phyloP scores from a whole-genome alignment of 495 filamentous ascomycete genomes.

The Chaetomidium leptoderma region DNA sequence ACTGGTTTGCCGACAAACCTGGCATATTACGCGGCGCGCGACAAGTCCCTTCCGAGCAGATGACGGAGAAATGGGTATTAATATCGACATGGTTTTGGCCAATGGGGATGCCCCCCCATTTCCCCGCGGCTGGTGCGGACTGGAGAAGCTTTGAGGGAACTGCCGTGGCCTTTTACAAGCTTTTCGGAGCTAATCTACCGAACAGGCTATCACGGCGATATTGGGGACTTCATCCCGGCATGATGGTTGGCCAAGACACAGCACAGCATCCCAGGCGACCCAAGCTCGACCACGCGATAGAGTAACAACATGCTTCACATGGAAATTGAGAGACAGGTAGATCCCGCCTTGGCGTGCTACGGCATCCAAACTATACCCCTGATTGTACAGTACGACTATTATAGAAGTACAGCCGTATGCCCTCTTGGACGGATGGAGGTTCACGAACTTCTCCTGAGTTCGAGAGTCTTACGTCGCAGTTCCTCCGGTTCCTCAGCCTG shows the following conservation, averaged over 20 bases:
- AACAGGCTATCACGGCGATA: constrained; percentile 30
- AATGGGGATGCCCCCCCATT: constrained; percentile 10
- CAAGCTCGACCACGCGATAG: not conserved
- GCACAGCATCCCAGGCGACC: not conserved
- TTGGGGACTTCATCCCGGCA: constrained; percentile 17
- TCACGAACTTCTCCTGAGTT: too few species aligned
- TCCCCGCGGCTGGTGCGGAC: not conserved
- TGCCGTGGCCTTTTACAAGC: constrained; percentile 13
- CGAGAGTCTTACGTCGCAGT: not conserved
- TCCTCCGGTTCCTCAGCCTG: not conserved
- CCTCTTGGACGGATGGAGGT: too few species aligned
- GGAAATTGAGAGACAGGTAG: not conserved
- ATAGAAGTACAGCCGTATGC: not conserved
- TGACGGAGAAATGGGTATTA: not conserved
- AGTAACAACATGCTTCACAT: not conserved
- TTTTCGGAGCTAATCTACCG: constrained; percentile 23
- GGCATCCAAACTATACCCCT: not conserved
- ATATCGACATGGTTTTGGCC: constrained; percentile 6
- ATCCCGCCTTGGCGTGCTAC: not conserved
- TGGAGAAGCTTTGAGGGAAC: constrained; percentile 9
- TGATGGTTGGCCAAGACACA: constrained; percentile 14
- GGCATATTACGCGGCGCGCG: not conserved
- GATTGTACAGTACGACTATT: not conserved
- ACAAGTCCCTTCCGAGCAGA: not conserved
- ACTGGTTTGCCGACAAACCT: not conserved